Evolutionary conservation across 768 basidiomycete species (phyloP).

Genomic region (Leccinum barrowsii): DNA sequence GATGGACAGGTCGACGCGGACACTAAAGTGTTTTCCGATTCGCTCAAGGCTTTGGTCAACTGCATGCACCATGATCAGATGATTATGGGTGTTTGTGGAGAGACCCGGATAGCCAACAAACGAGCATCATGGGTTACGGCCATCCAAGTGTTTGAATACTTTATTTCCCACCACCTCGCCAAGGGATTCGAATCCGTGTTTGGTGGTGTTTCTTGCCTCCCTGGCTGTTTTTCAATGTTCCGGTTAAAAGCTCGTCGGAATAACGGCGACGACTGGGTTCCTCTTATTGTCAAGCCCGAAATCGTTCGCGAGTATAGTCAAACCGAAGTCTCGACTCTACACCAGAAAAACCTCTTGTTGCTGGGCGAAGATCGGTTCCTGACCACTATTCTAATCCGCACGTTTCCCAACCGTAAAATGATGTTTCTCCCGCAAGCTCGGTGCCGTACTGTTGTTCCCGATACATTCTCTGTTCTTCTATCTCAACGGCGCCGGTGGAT

Average conservation of each 20-base stretch:
- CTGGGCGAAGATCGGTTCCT: slow-evolving; percentile 99
- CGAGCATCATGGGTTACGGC: slow-evolving; percentile 97
- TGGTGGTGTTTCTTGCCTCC: slow-evolving; percentile 97
- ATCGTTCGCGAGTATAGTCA: slow-evolving; percentile 98
- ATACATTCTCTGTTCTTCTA: slow-evolving; percentile 88
- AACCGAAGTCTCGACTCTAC: slow-evolving; percentile 86
- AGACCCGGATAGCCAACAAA: slow-evolving; percentile 98
- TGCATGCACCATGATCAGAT: slow-evolving; percentile 98
- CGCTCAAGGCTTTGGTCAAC: slow-evolving; percentile 88
- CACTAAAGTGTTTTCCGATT: slow-evolving; percentile 91
- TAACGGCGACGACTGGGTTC: slow-evolving; percentile 94
- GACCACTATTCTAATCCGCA: slow-evolving; percentile 91
- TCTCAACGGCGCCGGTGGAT: slow-evolving; percentile 99
- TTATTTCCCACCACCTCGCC: slow-evolving; percentile 97
- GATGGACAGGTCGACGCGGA: slow-evolving; percentile 88
- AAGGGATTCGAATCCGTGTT: slow-evolving; percentile 99
- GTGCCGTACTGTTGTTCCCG: slow-evolving; percentile 94
- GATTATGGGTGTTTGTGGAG: slow-evolving; percentile 99
- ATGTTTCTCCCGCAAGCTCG: slow-evolving; percentile 97
- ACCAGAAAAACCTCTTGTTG: slow-evolving; percentile 95
- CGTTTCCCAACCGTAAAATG: slow-evolving; percentile 99
- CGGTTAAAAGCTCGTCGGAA: slow-evolving; percentile 88
- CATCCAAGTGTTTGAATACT: slow-evolving; percentile 98
- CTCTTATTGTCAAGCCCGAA: slow-evolving; percentile 93
- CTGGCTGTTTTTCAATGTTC: slow-evolving; percentile 99